These are phyloP conservation scores for Heterobasidion occidentale DNA, from an alignment of 1,284 basidiomycete species.

Conservation along the genomic window DNA sequence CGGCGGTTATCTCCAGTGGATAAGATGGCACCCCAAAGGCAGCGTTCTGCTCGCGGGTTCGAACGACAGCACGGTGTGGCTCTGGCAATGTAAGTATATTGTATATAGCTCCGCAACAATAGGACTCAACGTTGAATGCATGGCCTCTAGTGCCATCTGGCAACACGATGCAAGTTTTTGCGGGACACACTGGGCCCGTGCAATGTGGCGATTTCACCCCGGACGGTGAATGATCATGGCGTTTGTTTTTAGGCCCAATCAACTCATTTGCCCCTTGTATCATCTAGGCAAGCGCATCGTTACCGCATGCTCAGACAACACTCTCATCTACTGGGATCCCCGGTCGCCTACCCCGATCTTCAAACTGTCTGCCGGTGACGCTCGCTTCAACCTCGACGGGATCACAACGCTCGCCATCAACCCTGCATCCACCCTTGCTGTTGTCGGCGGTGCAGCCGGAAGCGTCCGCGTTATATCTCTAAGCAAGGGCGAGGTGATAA, in stretches of 20 bases:
- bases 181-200: constrained; percentile 81
- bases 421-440: constrained; percentile 76
- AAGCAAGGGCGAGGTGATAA: constrained; percentile 79
- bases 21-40: constrained; percentile 96
- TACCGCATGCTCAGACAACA: constrained; percentile 81
- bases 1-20: constrained; percentile 49
- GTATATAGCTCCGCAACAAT: not conserved
- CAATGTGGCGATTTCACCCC: constrained; percentile 91
- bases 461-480: constrained; percentile 81
- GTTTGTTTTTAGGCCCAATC: not conserved
- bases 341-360: constrained; percentile 70
- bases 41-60: constrained; percentile 85
- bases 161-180: constrained; percentile 92
- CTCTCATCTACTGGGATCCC: constrained; percentile 90
- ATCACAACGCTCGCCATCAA: constrained; percentile 88
- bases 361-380: constrained; percentile 70
- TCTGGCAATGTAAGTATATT: constrained; percentile 79
- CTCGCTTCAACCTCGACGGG: constrained; percentile 70
- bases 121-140: not conserved
- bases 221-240: constrained; percentile 47
- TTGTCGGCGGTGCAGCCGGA: constrained; percentile 83
- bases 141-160: constrained; percentile 76
- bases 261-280: constrained; percentile 4
- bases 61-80: constrained; percentile 94
- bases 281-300: constrained; percentile 76